Evolutionary conservation across 2,329 filamentous ascomycete species (phyloP).

Genomic region (Cladosporium oxysporum): DNA sequence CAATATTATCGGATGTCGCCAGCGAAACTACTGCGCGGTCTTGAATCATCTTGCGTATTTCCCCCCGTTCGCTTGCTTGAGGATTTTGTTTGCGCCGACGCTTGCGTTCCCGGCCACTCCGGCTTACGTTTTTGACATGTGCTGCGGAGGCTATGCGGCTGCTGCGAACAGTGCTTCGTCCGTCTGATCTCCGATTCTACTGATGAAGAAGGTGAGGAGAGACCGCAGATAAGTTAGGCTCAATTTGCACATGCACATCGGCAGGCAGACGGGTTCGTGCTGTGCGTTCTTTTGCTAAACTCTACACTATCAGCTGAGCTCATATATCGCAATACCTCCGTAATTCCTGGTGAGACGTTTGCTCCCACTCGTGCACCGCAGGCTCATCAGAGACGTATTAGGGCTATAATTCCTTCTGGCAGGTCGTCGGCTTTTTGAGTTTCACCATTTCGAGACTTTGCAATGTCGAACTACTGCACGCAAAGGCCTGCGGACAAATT

Average conservation of each 20-base stretch:
- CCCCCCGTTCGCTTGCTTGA: conserved; percentile 6
- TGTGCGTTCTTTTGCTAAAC: background rate
- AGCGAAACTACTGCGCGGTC: conserved; percentile 17
- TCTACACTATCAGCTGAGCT: conserved; percentile 6
- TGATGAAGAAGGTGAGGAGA: background rate
- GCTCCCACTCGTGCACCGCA: background rate
- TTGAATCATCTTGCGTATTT: conserved; percentile 10
- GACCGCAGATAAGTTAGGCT: conserved; percentile 4
- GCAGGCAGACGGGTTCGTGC: background rate
- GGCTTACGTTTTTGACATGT: conserved; percentile 12
- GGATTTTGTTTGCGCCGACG: conserved; percentile 1
- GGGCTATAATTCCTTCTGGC: conserved; percentile 12
- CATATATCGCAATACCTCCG: background rate
- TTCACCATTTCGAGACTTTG: background rate
- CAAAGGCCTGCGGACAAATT: background rate
- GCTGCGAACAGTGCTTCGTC: conserved; percentile 18
- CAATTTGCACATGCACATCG: background rate
- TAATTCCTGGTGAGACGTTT: background rate
- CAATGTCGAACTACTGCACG: background rate
- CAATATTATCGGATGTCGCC: conserved; percentile 5
- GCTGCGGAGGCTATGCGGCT: conserved; percentile 11
- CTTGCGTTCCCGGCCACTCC: conserved; percentile 16
- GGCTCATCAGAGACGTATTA: background rate
- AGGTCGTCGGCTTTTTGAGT: background rate
- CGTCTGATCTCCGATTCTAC: conserved; percentile 16